These are phyloP conservation scores for Gremmenia infestans DNA, from an alignment of 2,329 filamentous ascomycete species.

Conservation along the genomic window DNA sequence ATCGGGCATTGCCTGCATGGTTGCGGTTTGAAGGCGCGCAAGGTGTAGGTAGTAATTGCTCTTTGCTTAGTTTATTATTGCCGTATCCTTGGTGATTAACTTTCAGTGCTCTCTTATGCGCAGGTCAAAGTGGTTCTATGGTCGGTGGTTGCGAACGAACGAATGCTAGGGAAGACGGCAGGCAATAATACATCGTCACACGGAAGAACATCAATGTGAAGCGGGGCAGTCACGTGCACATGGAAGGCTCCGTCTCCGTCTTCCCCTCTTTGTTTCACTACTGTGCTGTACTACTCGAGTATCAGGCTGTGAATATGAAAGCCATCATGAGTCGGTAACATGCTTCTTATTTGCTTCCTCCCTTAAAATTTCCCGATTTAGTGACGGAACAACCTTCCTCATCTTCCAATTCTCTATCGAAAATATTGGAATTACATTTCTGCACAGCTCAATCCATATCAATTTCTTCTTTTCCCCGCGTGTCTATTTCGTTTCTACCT, in stretches of 20 bases:
- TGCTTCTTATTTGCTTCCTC: background rate
- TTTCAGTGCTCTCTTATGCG: background rate
- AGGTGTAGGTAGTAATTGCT: background rate
- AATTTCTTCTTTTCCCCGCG: background rate
- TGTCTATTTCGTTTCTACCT: background rate
- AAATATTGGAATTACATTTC: background rate
- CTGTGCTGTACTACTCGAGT: background rate
- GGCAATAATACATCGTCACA: background rate
- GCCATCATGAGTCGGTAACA: too few species aligned
- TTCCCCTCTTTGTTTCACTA: background rate
- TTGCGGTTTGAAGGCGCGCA: conserved; percentile 16
- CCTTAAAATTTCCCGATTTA: background rate
- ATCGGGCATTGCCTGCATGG: conserved; percentile 62
- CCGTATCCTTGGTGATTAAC: background rate
- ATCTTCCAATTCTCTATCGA: background rate
- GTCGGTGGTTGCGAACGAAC: too few species aligned
- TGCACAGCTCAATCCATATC: background rate
- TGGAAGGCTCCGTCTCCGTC: background rate
- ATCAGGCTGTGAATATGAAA: background rate
- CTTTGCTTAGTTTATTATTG: background rate
- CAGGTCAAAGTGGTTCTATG: too few species aligned
- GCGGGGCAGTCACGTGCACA: background rate
- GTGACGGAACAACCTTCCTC: background rate
- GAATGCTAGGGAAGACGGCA: too few species aligned
- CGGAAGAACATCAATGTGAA: background rate